Conservation (phyloP, 306 rosid genomes). For the Corylus avellana region DNA sequence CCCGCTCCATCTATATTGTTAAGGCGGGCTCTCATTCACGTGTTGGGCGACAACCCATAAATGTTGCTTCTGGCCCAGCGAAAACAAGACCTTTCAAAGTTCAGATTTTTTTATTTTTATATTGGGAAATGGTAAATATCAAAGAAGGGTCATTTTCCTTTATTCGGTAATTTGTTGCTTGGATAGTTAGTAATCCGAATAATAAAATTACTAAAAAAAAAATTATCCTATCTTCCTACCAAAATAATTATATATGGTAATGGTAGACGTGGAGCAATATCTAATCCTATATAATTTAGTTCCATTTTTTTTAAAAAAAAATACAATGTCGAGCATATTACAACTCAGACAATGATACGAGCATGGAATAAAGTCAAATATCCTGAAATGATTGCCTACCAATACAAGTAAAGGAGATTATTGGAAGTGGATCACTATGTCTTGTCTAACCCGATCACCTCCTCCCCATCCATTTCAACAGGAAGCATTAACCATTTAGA, state of each 20-base stretch:
- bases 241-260: not conserved
- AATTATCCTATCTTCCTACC: too few relatives aligned
- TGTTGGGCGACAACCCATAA: not conserved
- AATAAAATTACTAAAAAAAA: too few relatives aligned
- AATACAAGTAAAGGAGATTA: not conserved
- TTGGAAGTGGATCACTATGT: not conserved
- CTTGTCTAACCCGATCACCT: not conserved
- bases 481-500: too few relatives aligned
- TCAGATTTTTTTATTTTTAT: not conserved
- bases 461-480: not conserved
- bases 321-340: too few relatives aligned
- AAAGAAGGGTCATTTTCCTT: too few relatives aligned
- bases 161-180: too few relatives aligned
- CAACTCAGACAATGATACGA: not conserved
- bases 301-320: not conserved
- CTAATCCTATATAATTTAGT: not conserved
- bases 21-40: not conserved
- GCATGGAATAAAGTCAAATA: not conserved
- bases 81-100: not conserved
- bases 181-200: too few relatives aligned
- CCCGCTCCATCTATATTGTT: not conserved
- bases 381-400: not conserved
- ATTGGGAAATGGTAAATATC: too few relatives aligned
- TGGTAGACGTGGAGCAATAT: not conserved
- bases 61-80: not conserved